Percentiles rank a stretch among this genome's conserved stretches.
Conservation (phyloP, 2,329 filamentous ascomycete species). For the Exophiala oligosperma region DNA sequence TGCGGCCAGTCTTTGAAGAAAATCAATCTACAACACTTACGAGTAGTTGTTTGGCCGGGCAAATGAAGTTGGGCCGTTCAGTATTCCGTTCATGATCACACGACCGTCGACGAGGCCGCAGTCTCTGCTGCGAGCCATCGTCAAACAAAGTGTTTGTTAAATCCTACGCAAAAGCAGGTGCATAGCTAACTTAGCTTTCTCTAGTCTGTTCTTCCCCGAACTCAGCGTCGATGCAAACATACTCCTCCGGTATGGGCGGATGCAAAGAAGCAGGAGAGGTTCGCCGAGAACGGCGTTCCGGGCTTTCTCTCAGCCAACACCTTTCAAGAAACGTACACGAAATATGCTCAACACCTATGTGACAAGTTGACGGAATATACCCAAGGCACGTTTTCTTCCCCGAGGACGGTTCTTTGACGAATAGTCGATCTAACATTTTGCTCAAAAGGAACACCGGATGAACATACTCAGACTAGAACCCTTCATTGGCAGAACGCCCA, state of each 20-base stretch:
- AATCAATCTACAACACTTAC: conserved; percentile 8
- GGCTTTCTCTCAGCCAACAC: conserved; percentile 68
- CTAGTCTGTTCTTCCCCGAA: conserved; percentile 22
- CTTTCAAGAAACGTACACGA: conserved; percentile 75
- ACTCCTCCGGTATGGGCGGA: conserved; percentile 17
- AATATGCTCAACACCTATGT: conserved; percentile 75
- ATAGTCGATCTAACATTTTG: neutral
- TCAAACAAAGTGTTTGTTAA: conserved; percentile 17
- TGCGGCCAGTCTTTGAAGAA: neutral
- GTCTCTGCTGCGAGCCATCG: conserved; percentile 25
- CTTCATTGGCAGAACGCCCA: conserved; percentile 76
- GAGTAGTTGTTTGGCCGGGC: conserved; percentile 2
- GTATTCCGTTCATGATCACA: conserved; percentile 24
- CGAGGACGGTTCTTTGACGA: neutral
- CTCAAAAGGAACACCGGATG: conserved; percentile 20
- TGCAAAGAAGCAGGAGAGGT: conserved; percentile 19
- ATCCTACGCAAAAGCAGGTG: neutral
- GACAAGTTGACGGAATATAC: conserved; percentile 74
- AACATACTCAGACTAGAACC: conserved; percentile 52
- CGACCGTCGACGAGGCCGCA: conserved; percentile 28
- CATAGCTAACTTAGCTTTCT: neutral
- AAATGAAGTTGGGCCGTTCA: conserved; percentile 8
- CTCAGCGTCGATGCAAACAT: conserved; percentile 26
- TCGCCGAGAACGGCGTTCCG: conserved; percentile 58
- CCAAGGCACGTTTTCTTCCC: conserved; percentile 56